phyloP scores from a whole-genome alignment of 169 alveolate genomes.

The Plasmodium knowlesi region DNA sequence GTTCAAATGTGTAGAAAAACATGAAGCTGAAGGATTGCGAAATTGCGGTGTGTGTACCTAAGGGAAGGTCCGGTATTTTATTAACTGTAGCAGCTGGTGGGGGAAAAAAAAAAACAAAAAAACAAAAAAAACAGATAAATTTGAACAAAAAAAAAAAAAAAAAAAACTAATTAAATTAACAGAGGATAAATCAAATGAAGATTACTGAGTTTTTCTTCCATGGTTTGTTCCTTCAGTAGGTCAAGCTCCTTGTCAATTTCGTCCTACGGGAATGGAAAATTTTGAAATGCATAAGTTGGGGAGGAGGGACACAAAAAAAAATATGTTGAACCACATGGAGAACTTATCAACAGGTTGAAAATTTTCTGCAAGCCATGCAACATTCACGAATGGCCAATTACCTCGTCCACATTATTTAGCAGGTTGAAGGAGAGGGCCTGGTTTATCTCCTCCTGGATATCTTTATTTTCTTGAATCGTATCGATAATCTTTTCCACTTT shows the following conservation, averaged over 20 bases:
- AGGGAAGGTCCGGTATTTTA: slow-evolving; percentile 32
- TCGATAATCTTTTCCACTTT: slow-evolving; percentile 82
- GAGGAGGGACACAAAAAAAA: neutral
- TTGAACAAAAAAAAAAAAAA: neutral
- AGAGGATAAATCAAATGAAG: neutral
- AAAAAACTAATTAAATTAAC: neutral
- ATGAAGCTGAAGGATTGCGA: neutral
- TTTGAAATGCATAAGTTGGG: neutral
- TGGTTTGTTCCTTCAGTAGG: slow-evolving; percentile 54
- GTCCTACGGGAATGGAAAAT: slow-evolving; percentile 12
- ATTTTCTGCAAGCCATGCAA: neutral
- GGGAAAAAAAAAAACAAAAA: slow-evolving; percentile 14
- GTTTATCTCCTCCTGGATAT: slow-evolving; percentile 80
- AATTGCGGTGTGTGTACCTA: slow-evolving; percentile 5
- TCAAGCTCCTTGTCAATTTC: slow-evolving; percentile 70
- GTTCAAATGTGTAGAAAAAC: neutral
- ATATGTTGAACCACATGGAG: neutral
- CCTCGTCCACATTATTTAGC: slow-evolving; percentile 72
- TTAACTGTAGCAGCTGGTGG: slow-evolving; percentile 32
- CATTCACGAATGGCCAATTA: neutral
- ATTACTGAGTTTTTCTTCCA: slow-evolving; percentile 70
- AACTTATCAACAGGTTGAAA: neutral
- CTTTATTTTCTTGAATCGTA: slow-evolving; percentile 82
- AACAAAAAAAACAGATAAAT: slow-evolving; percentile 7
- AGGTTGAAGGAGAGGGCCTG: slow-evolving; percentile 76